These are phyloP conservation scores for Benincasa hispida DNA, from an alignment of 306 rosid genomes.

Conservation along the genomic window DNA sequence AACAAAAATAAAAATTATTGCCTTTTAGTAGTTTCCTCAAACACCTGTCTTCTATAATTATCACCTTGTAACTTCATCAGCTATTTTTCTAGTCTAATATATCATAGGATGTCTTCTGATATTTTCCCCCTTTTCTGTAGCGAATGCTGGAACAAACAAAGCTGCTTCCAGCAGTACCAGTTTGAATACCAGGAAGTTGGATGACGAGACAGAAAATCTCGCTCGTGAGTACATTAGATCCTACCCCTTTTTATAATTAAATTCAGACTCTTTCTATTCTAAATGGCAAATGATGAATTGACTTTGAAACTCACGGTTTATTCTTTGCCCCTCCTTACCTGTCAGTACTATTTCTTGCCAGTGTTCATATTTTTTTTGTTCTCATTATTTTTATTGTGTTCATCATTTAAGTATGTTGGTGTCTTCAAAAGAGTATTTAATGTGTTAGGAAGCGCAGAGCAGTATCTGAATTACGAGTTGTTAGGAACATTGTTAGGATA, in stretches of 20 bases:
- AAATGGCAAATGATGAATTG: neutral
- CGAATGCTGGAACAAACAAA: slow-evolving; percentile 65
- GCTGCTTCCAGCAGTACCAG: slow-evolving; percentile 79
- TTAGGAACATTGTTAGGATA: neutral
- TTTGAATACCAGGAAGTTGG: slow-evolving; percentile 77
- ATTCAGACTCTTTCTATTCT: neutral
- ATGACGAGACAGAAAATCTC: slow-evolving; percentile 74
- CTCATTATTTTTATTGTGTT: neutral
- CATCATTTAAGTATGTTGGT: neutral
- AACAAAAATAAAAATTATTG: too few relatives aligned
- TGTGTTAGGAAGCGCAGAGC: too few relatives aligned
- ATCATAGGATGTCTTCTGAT: neutral
- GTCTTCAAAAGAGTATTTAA: too few relatives aligned
- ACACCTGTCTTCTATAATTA: too few relatives aligned
- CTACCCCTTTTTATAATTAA: neutral
- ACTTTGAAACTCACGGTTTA: neutral
- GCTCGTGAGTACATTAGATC: slow-evolving; percentile 41
- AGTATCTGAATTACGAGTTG: neutral
- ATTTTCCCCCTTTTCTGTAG: slow-evolving; percentile 17
- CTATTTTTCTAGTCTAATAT: too few relatives aligned
- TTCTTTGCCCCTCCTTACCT: neutral
- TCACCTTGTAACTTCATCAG: too few relatives aligned
- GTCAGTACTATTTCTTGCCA: neutral
- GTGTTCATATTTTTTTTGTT: neutral
- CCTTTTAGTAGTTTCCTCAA: too few relatives aligned